Evolutionary conservation across 805 yeast genomes (phyloP).

Genomic region (Barnettozyma californica): DNA sequence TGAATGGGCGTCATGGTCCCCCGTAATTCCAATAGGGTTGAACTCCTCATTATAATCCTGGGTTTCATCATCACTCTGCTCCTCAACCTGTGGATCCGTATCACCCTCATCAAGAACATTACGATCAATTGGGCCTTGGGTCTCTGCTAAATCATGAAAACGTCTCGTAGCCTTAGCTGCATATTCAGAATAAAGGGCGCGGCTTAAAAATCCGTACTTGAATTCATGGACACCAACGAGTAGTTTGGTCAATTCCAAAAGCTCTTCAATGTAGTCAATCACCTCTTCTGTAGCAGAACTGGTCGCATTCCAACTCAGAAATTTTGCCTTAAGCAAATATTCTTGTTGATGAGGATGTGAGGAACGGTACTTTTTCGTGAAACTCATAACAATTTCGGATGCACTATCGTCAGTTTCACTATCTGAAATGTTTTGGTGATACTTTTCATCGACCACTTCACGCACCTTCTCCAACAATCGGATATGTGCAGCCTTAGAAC

Average conservation of each 20-base stretch:
- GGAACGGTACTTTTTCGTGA: slow-evolving; percentile 5
- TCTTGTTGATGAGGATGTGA: slow-evolving; percentile 18
- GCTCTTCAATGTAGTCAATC: slow-evolving; percentile 44
- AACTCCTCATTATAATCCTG: background rate
- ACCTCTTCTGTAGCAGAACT: slow-evolving; percentile 45
- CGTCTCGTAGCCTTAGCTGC: slow-evolving; percentile 37
- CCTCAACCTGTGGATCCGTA: background rate
- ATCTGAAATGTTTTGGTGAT: slow-evolving; percentile 9
- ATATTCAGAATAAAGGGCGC: slow-evolving; percentile 40
- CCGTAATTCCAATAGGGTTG: slow-evolving; percentile 8
- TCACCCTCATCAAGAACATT: background rate
- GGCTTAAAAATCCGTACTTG: slow-evolving; percentile 45
- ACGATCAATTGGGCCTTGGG: slow-evolving; percentile 9
- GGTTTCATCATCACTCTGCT: background rate
- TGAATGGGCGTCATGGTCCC: slow-evolving; percentile 1
- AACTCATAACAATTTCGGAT: slow-evolving; percentile 16
- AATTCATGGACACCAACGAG: slow-evolving; percentile 45
- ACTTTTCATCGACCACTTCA: slow-evolving; percentile 29
- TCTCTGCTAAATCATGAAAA: slow-evolving; percentile 17
- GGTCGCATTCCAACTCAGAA: slow-evolving; percentile 48
- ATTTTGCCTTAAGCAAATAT: slow-evolving; percentile 31
- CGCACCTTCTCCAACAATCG: slow-evolving; percentile 40
- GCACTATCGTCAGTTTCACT: slow-evolving; percentile 23
- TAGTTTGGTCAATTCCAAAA: slow-evolving; percentile 35
- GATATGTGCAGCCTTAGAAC: slow-evolving; percentile 42